Base-by-base conservation (phyloP, 768 basidiomycete species). In the Leucocoprinus sp. region DNA sequence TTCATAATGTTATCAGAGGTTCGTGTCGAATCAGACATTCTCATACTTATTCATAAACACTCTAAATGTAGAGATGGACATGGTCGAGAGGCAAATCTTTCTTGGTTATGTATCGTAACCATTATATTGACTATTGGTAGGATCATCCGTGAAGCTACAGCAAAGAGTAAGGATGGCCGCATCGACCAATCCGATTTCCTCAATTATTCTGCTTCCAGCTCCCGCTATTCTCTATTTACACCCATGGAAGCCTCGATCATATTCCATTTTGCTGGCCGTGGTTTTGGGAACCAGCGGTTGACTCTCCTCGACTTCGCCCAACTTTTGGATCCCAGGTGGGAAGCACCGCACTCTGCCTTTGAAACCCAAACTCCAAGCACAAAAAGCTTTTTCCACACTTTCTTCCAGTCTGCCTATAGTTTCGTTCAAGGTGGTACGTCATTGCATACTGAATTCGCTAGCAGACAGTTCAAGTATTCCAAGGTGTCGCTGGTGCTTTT, bases 181-280 rank as follows among this genome's bases (percentile, higher is more conserved):
- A 97, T 99, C 68, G 86, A 91, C 63, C 82, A 92, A 59, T 77
- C 80, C n/a, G 96, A 98, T 64, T 98, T 99, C 66, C 73, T 95
- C 48, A 85, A 97, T 61, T 71, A 96, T 60, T 78, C 92, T 11
- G 82, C 87, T 21, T 76, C 82, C 27, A 84, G 72, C 54, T 90
- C 93, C 54, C 85, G 95, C 28, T 97, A 98, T 63, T 86, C 90
- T 29, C 75, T 95, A 42, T 97, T 97, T 64, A 93, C 92, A 0
- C 95, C 95, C 3, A 95, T 97, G 89, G 95, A 98, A 63, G 91
- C 87, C n/a, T 79, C 85, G 43, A 96, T 98, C 57, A 82, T 99
- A 57, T 99, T 97, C 69, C 95, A 99, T 63, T 98, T 97, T 66
- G 93, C 93, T 21, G 83, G 88, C 9, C 78, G 92, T 37, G 93